Evolutionary conservation across 208 protist species (phyloP), one percentile per base, ranked within the genome.

Genomic region (Trypanosomatidae sp.): DNA sequence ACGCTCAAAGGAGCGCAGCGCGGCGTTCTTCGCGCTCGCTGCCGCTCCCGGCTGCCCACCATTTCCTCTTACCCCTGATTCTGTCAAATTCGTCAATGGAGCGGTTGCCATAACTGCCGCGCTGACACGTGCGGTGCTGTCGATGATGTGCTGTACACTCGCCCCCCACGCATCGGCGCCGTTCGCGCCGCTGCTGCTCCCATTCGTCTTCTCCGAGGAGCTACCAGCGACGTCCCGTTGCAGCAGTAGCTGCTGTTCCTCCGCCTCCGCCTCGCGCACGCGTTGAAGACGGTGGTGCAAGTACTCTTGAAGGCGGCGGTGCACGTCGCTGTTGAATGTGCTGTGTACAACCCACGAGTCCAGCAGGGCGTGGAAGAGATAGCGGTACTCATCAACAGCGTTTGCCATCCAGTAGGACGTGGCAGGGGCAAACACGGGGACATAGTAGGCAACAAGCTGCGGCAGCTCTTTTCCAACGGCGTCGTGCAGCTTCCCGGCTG

Each of bases 301-400:
- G 64, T 85, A 74, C 62, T 89, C 87, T 75, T 91, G 86, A 59
- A 95, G 82, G 2, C 88, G 86, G 30, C 87, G 82, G 50, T 84
- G 72, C 12, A 83, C 77, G 33, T 87, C 83, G 43, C 79, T 65
- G 47, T 69, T 81, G 58, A 91, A 55, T 7, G 78, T 70, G 46
- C 67, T 65, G 49, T 76, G 77, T 70, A 68, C 66, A 9, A 70
- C 19, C 89, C 91, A 95, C 46, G 88, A 90, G 47, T 85, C 87
- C 19, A 93, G 81, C 41, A 95, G 56, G 17, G 84, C 85, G 44
- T 87, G 80, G 69, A 92, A 87, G 15, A 86, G 74, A 22, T 80
- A 49, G 13, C 79, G 75, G 62, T 84, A 85, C 68, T 95, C 88
- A n/a, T 84, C 80, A 50, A 87, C 62, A 0, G 91, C 91, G 50